Evolutionary conservation across 179 eudicot genomes (phyloP).

Genomic region (Beta corolliflora): DNA sequence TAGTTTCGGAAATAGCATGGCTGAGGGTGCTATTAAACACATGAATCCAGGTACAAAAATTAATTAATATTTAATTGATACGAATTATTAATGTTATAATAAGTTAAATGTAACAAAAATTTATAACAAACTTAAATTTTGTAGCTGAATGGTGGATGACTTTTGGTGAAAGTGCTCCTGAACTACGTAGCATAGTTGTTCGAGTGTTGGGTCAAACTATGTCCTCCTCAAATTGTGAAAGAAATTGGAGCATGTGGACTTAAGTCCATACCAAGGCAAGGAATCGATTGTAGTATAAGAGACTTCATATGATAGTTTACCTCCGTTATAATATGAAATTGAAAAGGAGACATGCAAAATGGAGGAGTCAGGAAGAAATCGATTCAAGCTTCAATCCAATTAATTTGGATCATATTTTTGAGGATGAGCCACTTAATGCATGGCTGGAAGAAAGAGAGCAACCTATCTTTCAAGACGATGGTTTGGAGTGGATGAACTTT

Average conservation of each 20-base stretch:
- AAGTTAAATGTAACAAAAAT: not conserved
- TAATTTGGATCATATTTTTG: slow-evolving; percentile 9
- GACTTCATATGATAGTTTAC: not conserved
- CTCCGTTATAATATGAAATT: slow-evolving; percentile 13
- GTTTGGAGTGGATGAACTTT: not conserved
- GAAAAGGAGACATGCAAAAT: not conserved
- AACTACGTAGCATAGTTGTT: not conserved
- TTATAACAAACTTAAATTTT: not conserved
- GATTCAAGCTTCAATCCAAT: not conserved
- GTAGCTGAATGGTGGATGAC: slow-evolving; percentile 17
- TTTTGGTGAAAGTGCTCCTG: not conserved
- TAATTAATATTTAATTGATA: no score
- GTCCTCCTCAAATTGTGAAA: slow-evolving; percentile 12
- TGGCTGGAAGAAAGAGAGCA: not conserved
- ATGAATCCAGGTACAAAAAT: not conserved
- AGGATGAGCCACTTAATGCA: not conserved
- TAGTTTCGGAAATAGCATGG: not conserved
- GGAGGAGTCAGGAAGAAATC: not conserved
- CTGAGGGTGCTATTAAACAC: not conserved
- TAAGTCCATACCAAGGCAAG: slow-evolving; percentile 8
- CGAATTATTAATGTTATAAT: not conserved
- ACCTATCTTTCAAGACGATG: not conserved
- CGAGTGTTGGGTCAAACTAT: slow-evolving; percentile 20
- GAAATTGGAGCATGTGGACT: slow-evolving; percentile 19
- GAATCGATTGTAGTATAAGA: not conserved